Evolutionary conservation across 805 yeast species (phyloP), one percentile per base, ranked within the genome.

Genomic region (Saturnispora dispora): DNA sequence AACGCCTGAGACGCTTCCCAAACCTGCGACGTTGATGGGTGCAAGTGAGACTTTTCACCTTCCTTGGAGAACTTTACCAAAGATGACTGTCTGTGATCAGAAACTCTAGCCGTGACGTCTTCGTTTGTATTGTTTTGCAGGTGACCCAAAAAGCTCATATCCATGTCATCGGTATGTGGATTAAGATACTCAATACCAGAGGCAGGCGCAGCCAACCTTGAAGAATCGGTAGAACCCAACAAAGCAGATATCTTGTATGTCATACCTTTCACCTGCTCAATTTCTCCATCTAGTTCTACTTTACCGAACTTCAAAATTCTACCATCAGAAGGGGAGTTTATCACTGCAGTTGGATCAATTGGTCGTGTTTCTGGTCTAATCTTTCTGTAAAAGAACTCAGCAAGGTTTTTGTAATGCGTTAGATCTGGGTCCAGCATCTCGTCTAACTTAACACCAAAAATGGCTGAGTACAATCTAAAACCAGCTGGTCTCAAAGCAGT

Each of bases 221-320:
- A 63, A 11, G 74, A 66, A 48, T 59, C 56, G 5, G 59, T 54
- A 46, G 78, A 74, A 4, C 99, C 99, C 45, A 93, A 74, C 50
- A 93, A 77, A 9, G 95, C 90, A 57, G 87, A 91, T 15, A 93
- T 76, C 2, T 95, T 83, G 66, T 93, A 93, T 1, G 95, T 88
- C 80, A 93, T 79, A 7, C 99, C 99, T 70, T 93, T 93, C 40
- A 93, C 98, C 67, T 91, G 98, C 66, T 93, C 98, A 54, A 93
- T 88, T 58, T 85, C 87, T 33, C 96, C 96, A 58, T 84, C 77
- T 49, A 79, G 81, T 25, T 58, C 57, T 48, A 74, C 72, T 39
- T 87, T 79, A 23, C 99, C 99, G 53, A 88, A 77, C 60, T 88
- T 90, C 53, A 93, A 71, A 17, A 93, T 84, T 57, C 78, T 83